Conservation (phyloP, 768 basidiomycete genomes). For the Trametopsis cervina region DNA sequence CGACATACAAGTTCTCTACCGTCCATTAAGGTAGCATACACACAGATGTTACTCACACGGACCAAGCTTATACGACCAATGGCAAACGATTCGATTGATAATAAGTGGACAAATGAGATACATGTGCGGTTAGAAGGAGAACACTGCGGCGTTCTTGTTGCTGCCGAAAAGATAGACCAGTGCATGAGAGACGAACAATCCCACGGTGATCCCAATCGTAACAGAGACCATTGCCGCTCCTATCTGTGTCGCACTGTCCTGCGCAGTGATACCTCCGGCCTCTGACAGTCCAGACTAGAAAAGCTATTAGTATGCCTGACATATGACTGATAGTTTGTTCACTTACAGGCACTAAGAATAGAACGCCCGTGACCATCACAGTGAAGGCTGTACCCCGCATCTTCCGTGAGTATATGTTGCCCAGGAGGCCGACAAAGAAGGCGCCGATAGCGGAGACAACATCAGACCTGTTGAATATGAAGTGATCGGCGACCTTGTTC, state of each 20-base stretch:
- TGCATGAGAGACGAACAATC: conserved; percentile 82
- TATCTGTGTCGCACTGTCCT: conserved; percentile 77
- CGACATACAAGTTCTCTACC: conserved; percentile 42
- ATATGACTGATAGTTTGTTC: not conserved
- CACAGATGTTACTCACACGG: too few relatives aligned
- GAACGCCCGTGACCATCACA: conserved; percentile 83
- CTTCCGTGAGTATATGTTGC: conserved; percentile 75
- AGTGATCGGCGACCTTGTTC: conserved; percentile 78
- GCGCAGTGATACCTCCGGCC: conserved; percentile 77
- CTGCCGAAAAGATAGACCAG: conserved; percentile 83
- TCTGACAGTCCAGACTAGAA: conserved; percentile 76
- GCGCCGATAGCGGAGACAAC: conserved; percentile 82
- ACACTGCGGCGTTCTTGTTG: conserved; percentile 78
- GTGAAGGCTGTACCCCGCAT: conserved; percentile 87
- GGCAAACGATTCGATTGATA: too few relatives aligned
- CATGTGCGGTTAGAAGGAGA: conserved; percentile 82
- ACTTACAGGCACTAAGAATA: conserved; percentile 82
- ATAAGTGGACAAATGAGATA: too few relatives aligned
- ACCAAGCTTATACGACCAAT: too few relatives aligned
- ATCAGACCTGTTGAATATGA: conserved; percentile 80
- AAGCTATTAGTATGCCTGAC: not conserved
- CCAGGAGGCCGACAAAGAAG: conserved; percentile 71
- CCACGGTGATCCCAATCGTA: conserved; percentile 85
- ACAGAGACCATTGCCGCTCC: conserved; percentile 87
- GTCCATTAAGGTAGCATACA: conserved; percentile 15